Conservation (phyloP, 1,284 basidiomycete genomes). For the Leccinum pachyderme region DNA sequence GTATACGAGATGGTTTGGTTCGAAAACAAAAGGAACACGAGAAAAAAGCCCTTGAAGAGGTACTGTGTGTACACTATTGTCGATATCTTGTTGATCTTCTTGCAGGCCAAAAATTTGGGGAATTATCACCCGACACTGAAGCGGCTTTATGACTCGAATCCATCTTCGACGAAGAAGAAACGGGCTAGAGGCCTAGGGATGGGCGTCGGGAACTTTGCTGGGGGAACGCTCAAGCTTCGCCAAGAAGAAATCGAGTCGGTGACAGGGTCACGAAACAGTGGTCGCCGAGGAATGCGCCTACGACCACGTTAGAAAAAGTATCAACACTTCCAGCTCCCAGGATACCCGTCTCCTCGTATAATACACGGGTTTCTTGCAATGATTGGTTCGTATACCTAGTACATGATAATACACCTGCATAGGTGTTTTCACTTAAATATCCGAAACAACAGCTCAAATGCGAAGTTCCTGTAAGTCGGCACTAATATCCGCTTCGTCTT, state of each 20-base stretch:
- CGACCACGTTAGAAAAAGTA: constrained; percentile 10
- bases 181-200: constrained; percentile 65
- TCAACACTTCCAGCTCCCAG: background rate
- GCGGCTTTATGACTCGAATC: constrained; percentile 51
- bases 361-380: background rate
- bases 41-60: constrained; percentile 62
- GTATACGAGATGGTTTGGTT: constrained; percentile 63
- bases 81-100: constrained; percentile 7
- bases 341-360: background rate
- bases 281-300: constrained; percentile 18
- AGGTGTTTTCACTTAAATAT: constrained; percentile 13
- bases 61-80: constrained; percentile 25
- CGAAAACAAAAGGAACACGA: constrained; percentile 58
- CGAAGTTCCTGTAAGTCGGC: constrained; percentile 24
- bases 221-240: constrained; percentile 63
- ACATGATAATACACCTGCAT: constrained; percentile 6
- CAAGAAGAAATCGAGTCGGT: constrained; percentile 54
- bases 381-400: background rate
- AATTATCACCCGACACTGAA: constrained; percentile 79
- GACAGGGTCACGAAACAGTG: constrained; percentile 27
- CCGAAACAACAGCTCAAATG: constrained; percentile 15
- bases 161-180: constrained; percentile 38
- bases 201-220: constrained; percentile 74
- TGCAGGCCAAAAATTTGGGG: constrained; percentile 71
- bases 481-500: constrained; percentile 25